Evolutionary conservation across 192 early-diverging fungal genomes (phyloP).

Genomic region (Backusella mclennaniae): DNA sequence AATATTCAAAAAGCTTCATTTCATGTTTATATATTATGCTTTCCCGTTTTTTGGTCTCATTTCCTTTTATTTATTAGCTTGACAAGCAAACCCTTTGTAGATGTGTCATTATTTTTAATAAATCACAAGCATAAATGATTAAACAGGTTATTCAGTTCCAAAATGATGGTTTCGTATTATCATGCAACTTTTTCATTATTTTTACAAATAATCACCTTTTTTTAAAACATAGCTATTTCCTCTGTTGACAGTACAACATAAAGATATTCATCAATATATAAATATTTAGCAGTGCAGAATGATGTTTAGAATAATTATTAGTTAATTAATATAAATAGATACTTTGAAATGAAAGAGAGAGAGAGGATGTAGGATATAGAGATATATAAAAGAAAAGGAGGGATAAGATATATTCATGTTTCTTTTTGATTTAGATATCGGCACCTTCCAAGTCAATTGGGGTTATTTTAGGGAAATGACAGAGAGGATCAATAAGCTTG

Average conservation of each 20-base stretch:
- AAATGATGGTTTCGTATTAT: too few species aligned
- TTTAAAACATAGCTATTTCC: too few species aligned
- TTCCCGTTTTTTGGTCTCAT: not conserved
- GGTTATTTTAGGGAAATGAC: conserved; percentile 23
- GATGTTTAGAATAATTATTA: not conserved
- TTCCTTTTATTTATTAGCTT: not conserved
- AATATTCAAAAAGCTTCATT: not conserved
- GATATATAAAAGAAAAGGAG: not conserved
- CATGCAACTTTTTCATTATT: too few species aligned
- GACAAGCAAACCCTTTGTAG: not conserved
- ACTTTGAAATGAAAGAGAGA: not conserved
- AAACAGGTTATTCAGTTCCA: too few species aligned
- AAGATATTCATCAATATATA: too few species aligned
- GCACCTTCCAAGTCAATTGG: conserved; percentile 34
- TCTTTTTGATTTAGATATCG: not conserved
- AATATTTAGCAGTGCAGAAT: not conserved
- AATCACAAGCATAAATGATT: not conserved
- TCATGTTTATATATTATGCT: not conserved
- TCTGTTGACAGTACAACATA: too few species aligned
- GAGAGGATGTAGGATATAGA: not conserved
- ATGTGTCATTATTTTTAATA: not conserved
- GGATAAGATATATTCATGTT: not conserved
- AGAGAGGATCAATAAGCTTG: conserved; percentile 55
- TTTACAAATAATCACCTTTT: too few species aligned
- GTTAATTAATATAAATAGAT: not conserved